Evolutionary conservation across 805 yeast species (phyloP).

Genomic region (Cyberlindnera amylophila): DNA sequence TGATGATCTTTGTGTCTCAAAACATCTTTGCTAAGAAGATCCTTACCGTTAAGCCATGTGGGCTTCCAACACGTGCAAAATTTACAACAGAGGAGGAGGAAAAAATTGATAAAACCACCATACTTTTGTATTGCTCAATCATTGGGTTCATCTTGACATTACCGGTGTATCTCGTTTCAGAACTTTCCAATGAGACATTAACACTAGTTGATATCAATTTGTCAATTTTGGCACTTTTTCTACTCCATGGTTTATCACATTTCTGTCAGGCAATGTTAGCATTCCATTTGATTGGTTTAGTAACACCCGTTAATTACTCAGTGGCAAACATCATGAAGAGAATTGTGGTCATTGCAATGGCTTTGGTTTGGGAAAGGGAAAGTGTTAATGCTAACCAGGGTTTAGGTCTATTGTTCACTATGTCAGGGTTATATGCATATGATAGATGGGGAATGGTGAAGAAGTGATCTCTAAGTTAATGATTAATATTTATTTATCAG

Average conservation of each 20-base stretch:
- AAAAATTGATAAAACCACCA: constrained; percentile 69
- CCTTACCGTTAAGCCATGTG: constrained; percentile 45
- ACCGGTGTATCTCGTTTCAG: constrained; percentile 62
- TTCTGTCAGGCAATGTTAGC: constrained; percentile 72
- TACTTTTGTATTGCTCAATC: constrained; percentile 65
- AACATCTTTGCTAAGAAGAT: constrained; percentile 77
- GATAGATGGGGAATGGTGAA: constrained; percentile 58
- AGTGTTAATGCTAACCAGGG: constrained; percentile 39
- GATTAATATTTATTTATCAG: too few species aligned
- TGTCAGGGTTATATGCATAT: constrained; percentile 62
- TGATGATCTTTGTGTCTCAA: constrained; percentile 67
- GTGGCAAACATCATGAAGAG: constrained; percentile 76
- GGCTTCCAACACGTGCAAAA: constrained; percentile 21
- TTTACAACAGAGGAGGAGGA: constrained; percentile 23
- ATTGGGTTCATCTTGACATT: constrained; percentile 65
- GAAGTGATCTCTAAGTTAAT: constrained; percentile 13
- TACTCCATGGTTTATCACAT: constrained; percentile 66
- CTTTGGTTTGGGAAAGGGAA: constrained; percentile 60
- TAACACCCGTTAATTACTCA: constrained; percentile 74
- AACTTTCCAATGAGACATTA: constrained; percentile 32
- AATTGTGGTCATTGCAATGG: constrained; percentile 63
- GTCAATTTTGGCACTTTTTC: constrained; percentile 35
- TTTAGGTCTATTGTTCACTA: constrained; percentile 52
- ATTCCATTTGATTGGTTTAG: constrained; percentile 66
- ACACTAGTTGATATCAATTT: constrained; percentile 29